These are phyloP conservation scores for Ogataea neopini DNA, from an alignment of 805 yeast species.

Conservation along the genomic window DNA sequence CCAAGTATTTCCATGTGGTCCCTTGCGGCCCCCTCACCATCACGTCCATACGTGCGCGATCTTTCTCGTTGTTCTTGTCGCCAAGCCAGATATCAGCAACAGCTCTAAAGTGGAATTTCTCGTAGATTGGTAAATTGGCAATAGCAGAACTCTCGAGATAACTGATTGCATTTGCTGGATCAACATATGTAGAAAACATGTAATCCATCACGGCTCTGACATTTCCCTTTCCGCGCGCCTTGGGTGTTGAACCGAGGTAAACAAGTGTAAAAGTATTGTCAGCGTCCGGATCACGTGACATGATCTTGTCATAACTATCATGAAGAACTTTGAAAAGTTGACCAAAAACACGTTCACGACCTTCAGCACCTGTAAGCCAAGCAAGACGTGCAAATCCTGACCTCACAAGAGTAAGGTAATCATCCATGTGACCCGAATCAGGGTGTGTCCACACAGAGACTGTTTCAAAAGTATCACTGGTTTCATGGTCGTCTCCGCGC, in stretches of 20 bases:
- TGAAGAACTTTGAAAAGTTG: slow-evolving; percentile 54
- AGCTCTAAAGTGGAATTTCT: slow-evolving; percentile 49
- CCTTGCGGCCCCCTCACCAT: slow-evolving; percentile 41
- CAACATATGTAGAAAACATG: slow-evolving; percentile 48
- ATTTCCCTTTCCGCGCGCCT: slow-evolving; percentile 59
- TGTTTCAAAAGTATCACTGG: slow-evolving; percentile 45
- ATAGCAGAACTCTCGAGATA: slow-evolving; percentile 53
- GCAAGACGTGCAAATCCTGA: slow-evolving; percentile 55
- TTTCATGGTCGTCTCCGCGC: slow-evolving; percentile 42
- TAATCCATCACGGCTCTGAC: slow-evolving; percentile 49
- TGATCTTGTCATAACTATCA: slow-evolving; percentile 46
- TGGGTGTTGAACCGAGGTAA: slow-evolving; percentile 38
- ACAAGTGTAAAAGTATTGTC: slow-evolving; percentile 36
- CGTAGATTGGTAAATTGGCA: slow-evolving; percentile 52
- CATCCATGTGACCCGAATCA: slow-evolving; percentile 44
- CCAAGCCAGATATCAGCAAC: slow-evolving; percentile 50
- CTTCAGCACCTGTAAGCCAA: slow-evolving; percentile 47
- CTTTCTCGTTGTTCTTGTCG: slow-evolving; percentile 30
- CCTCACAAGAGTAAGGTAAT: slow-evolving; percentile 48
- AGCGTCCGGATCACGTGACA: slow-evolving; percentile 39
- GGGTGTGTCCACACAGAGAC: slow-evolving; percentile 58
- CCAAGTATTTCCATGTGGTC: slow-evolving; percentile 29
- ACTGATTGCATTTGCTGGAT: slow-evolving; percentile 39
- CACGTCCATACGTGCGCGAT: slow-evolving; percentile 40
- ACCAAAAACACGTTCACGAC: slow-evolving; percentile 50